These are phyloP conservation scores for Rhodosporidiobolus sp. DNA, from an alignment of 768 basidiomycete species.

Conservation along the genomic window DNA sequence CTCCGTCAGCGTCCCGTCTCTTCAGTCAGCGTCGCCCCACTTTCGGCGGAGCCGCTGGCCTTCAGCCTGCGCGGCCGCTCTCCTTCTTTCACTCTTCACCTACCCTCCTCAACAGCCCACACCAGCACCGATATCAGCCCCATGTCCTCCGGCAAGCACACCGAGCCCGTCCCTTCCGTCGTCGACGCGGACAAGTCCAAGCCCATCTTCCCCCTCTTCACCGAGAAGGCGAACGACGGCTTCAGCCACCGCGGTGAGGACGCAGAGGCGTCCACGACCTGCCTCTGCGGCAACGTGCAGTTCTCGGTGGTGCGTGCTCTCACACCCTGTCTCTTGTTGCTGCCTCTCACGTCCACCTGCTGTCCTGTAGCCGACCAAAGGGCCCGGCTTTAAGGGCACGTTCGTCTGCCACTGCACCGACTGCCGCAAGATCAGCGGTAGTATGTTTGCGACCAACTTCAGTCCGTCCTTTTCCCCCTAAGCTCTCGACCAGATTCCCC, in stretches of 20 bases:
- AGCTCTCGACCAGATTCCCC: too few species aligned
- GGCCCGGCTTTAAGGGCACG: background rate
- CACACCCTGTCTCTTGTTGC: background rate
- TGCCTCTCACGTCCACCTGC: background rate
- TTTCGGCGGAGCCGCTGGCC: too few species aligned
- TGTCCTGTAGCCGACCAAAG: background rate
- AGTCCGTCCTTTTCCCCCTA: too few species aligned
- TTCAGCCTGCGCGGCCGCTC: too few species aligned
- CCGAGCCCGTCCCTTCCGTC: background rate
- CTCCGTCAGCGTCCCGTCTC: too few species aligned
- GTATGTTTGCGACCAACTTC: background rate
- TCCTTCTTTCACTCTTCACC: too few species aligned
- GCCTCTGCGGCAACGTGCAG: background rate
- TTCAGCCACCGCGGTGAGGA: background rate
- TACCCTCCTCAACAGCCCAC: too few species aligned
- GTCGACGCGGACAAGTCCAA: background rate
- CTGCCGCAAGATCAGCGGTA: background rate
- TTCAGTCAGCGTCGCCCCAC: too few species aligned
- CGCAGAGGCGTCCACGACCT: background rate
- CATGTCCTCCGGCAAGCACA: background rate
- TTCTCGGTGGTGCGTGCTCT: background rate
- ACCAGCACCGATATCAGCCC: too few species aligned
- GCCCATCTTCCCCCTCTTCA: background rate
- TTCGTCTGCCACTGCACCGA: slow-evolving; percentile 1
- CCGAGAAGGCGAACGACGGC: background rate